These are phyloP conservation scores for Bifiguratus adelaidae DNA, from an alignment of 192 early-diverging fungal species.

Conservation along the genomic window DNA sequence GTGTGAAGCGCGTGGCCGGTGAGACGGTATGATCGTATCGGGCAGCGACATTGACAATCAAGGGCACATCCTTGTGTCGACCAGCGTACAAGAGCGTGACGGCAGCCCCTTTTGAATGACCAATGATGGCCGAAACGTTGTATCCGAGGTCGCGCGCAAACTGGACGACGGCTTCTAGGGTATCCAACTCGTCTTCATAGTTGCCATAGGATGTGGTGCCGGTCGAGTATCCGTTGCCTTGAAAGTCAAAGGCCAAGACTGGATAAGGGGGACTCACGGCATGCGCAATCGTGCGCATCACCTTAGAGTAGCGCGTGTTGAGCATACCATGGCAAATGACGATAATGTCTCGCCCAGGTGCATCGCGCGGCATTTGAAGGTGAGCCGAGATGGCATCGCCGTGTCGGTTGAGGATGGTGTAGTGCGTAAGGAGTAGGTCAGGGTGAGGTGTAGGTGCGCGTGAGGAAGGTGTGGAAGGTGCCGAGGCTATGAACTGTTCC, in stretches of 20 bases:
- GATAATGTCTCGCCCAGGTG: no score
- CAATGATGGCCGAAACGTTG: constrained; percentile 24
- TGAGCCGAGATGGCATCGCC: no score
- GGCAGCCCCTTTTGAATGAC: constrained; percentile 43
- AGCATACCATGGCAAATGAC: constrained; percentile 42
- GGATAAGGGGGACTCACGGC: constrained; percentile 14
- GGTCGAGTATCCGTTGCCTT: constrained; percentile 40
- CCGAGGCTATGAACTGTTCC: no score
- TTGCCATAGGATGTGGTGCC: constrained; percentile 43
- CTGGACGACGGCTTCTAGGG: constrained; percentile 25
- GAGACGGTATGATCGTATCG: constrained; percentile 35
- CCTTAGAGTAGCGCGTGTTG: constrained; percentile 24
- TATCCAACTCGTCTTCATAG: constrained; percentile 33
- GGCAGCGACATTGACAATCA: constrained; percentile 31
- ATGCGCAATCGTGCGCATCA: constrained; percentile 7
- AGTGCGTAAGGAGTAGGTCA: no score
- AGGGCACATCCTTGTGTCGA: constrained; percentile 19
- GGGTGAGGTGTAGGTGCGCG: no score
- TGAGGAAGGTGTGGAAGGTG: no score
- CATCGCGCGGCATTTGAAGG: no score
- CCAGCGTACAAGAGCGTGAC: constrained; percentile 34
- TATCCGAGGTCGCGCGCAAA: constrained; percentile 5
- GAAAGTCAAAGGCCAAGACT: constrained; percentile 39
- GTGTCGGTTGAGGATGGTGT: no score
- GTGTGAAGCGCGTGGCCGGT: constrained; percentile 27